Conservation (phyloP, 768 basidiomycete species). For the Russula foetens region DNA sequence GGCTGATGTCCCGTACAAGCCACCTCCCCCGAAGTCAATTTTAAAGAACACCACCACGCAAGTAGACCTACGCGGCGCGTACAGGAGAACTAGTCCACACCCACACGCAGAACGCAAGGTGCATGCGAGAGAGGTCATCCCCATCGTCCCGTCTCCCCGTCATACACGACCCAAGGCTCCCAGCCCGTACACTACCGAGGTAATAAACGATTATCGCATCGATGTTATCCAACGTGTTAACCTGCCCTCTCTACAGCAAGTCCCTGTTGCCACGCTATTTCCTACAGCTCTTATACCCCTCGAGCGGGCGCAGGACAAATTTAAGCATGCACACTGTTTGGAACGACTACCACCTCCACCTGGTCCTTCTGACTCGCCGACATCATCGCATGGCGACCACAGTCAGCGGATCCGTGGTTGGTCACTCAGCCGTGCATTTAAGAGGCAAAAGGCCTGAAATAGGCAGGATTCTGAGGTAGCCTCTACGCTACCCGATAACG, state of each 20-base stretch:
- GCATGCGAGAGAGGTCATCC: neutral
- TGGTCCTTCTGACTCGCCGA: neutral
- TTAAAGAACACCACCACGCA: conserved; percentile 3
- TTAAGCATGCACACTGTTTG: conserved; percentile 15
- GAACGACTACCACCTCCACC: neutral
- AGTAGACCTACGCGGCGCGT: conserved; percentile 3
- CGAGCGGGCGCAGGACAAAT: conserved; percentile 6
- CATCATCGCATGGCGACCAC: neutral
- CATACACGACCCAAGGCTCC: neutral
- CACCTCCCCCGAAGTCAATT: neutral
- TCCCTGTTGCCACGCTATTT: conserved; percentile 5
- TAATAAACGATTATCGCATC: neutral
- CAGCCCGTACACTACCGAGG: neutral
- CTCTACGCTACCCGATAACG: neutral
- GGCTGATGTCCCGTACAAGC: neutral
- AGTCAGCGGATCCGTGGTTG: neutral
- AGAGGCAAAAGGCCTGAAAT: conserved; percentile 2
- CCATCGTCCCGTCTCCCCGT: neutral
- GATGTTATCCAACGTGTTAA: neutral
- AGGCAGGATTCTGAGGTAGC: neutral
- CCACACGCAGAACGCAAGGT: neutral
- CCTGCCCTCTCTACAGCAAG: neutral
- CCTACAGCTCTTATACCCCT: conserved; percentile 8
- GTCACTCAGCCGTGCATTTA: conserved; percentile 7
- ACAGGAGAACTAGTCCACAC: neutral